A percentile compares a stretch with the other conserved stretches of the same genome.
These are phyloP conservation scores for Pyrrhoderma noxium DNA, from an alignment of 1,284 basidiomycete species.

Conservation along the genomic window DNA sequence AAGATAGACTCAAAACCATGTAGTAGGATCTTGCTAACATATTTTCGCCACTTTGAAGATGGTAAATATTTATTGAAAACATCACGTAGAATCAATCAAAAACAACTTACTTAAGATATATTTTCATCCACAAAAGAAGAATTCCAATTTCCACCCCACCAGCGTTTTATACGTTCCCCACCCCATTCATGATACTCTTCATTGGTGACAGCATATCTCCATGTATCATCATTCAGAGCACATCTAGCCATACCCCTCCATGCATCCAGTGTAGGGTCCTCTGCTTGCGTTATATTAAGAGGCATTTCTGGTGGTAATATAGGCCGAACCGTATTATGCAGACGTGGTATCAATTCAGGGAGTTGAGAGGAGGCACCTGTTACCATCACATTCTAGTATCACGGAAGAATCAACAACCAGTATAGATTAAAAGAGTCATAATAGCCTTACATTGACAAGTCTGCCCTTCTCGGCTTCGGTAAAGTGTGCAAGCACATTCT, in stretches of 20 bases:
- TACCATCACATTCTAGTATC: constrained; percentile 93
- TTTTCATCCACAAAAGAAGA: constrained; percentile 18
- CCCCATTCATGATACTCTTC: constrained; percentile 92
- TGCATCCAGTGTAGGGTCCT: constrained; percentile 70
- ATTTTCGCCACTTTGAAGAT: no score
- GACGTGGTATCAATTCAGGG: constrained; percentile 61
- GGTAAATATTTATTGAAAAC: no score
- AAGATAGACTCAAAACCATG: no score
- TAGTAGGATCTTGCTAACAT: no score
- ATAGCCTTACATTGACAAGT: constrained; percentile 47
- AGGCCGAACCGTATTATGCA: constrained; percentile 68
- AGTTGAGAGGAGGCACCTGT: constrained; percentile 80
- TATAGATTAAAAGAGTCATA: background rate
- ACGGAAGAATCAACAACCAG: no score
- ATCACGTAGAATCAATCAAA: no score
- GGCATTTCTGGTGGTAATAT: constrained; percentile 75
- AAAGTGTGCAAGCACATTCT: constrained; percentile 82
- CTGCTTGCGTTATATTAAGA: constrained; percentile 54
- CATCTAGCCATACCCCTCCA: constrained; percentile 93
- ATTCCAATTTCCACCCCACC: constrained; percentile 86
- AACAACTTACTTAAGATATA: no score
- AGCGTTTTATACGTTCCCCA: constrained; percentile 67
- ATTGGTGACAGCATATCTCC: constrained; percentile 52
- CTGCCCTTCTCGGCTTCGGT: constrained; percentile 45
- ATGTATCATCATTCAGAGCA: constrained; percentile 55